Evolutionary conservation across 768 basidiomycete species (phyloP).

Genomic region (Boletus sp.): DNA sequence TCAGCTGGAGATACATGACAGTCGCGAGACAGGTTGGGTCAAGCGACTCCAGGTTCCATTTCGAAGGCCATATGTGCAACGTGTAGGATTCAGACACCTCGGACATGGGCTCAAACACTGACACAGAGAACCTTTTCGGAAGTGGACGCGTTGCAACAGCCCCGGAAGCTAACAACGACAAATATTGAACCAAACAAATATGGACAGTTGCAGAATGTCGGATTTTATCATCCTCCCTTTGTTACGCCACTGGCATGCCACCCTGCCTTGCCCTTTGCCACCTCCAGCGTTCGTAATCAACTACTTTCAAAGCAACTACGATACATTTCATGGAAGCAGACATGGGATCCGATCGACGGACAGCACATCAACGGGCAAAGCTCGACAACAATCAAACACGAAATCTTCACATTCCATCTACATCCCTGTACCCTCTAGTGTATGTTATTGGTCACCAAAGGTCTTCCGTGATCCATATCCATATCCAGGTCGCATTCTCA

Average conservation of each 20-base stretch:
- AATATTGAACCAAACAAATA: background rate
- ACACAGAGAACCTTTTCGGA: background rate
- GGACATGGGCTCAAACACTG: constrained; percentile 14
- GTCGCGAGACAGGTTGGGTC: constrained; percentile 67
- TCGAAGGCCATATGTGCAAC: constrained; percentile 69
- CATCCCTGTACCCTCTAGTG: background rate
- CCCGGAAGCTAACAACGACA: constrained; percentile 19
- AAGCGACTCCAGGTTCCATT: constrained; percentile 63
- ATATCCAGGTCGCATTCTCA: background rate
- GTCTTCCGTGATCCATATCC: background rate
- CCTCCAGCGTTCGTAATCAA: no score
- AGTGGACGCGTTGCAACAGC: constrained; percentile 1
- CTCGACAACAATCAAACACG: background rate
- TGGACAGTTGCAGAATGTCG: no score
- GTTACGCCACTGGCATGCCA: background rate
- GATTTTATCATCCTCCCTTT: background rate
- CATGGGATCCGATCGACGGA: no score
- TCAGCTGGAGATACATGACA: constrained; percentile 64
- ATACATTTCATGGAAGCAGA: no score
- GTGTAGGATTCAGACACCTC: constrained; percentile 16
- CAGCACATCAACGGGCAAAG: background rate
- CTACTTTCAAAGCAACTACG: background rate
- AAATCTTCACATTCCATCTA: background rate
- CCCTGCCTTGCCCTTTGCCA: no score
- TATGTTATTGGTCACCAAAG: no score